These are phyloP conservation scores for Saccharomycopsis selenospora DNA, from an alignment of 805 yeast species.

Conservation along the genomic window DNA sequence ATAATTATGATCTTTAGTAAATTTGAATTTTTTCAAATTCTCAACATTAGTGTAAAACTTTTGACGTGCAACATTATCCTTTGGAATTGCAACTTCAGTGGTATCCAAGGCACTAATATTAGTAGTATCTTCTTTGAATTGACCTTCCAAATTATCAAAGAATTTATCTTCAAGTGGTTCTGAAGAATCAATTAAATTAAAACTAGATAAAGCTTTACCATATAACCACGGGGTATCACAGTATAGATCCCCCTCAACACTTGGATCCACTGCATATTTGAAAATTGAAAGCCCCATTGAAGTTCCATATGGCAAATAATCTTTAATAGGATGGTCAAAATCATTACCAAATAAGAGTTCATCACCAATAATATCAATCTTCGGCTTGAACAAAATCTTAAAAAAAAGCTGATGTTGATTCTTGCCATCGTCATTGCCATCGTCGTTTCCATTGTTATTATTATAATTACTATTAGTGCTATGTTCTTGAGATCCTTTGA, in stretches of 20 bases:
- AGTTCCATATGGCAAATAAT: slow-evolving; percentile 49
- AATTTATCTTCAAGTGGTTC: slow-evolving; percentile 15
- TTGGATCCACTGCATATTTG: slow-evolving; percentile 53
- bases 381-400: slow-evolving; percentile 25
- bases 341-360: slow-evolving; percentile 65
- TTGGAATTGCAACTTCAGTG: slow-evolving; percentile 29
- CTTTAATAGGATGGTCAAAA: slow-evolving; percentile 50
- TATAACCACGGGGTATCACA: slow-evolving; percentile 55
- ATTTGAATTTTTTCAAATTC: slow-evolving; percentile 36
- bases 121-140: slow-evolving; percentile 22
- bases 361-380: slow-evolving; percentile 38
- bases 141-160: slow-evolving; percentile 18
- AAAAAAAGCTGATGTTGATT: slow-evolving; percentile 36
- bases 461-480: slow-evolving; percentile 30
- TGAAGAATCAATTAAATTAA: slow-evolving; percentile 38
- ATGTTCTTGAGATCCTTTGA: slow-evolving; percentile 38
- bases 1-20: slow-evolving; percentile 34
- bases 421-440: too few species aligned
- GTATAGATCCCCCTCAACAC: slow-evolving; percentile 55
- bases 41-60: slow-evolving; percentile 35
- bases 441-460: slow-evolving; percentile 24
- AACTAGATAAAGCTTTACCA: slow-evolving; percentile 52
- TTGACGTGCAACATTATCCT: slow-evolving; percentile 33
- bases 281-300: slow-evolving; percentile 50
- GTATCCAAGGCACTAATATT: slow-evolving; percentile 21